Evolutionary conservation across 192 early-diverging fungal genomes (phyloP), one percentile per base, ranked within the genome.

Genomic region (Chytriomyces hyalinus): DNA sequence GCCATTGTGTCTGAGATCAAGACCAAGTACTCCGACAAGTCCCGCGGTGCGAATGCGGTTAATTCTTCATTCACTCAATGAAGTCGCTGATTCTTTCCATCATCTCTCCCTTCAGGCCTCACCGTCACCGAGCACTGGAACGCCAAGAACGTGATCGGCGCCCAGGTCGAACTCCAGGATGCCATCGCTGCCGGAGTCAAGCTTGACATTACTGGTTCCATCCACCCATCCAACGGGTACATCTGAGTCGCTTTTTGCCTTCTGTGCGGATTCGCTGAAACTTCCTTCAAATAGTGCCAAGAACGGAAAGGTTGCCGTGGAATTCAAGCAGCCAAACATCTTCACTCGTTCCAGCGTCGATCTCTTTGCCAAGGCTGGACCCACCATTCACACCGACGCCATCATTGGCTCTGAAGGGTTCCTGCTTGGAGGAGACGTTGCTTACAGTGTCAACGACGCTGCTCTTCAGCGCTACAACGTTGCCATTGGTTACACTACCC

Each of bases 101-200:
- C 5, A 99, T 89, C 92, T 93, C 46, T 2, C 24, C 47, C 5
- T 50, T 44, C 69, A 88, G 87, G 87, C 57, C 87, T 98, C 28
- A 93, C 95, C 75, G 92, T 98, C 85, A 98, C 97, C 78, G 95
- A 97, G 87, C 89, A 93, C 65, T 99, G 98, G 98, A 96, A 92
- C 84, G 96, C 96, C 69, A 87, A 85, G 84, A 98, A 98, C 89
- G 87, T 95, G 67, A 84, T 99, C 53, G 93, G 91, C 72, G 94
- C 92, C 72, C 92, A 96, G 86, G 87, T 98, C 73, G 98, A 98
- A 86, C 86, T 98, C 36, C 90, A 92, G 78, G 95, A 98, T 90
- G 92, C 92, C 84, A 84, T 98, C 49, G 96, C 97, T 80, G 91
- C 94, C 88, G 98, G 98, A 67, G 91, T 99, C 66, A 99, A 98